Base-by-base conservation (phyloP, 208 protist species). In the Crithidia bombi region DNA sequence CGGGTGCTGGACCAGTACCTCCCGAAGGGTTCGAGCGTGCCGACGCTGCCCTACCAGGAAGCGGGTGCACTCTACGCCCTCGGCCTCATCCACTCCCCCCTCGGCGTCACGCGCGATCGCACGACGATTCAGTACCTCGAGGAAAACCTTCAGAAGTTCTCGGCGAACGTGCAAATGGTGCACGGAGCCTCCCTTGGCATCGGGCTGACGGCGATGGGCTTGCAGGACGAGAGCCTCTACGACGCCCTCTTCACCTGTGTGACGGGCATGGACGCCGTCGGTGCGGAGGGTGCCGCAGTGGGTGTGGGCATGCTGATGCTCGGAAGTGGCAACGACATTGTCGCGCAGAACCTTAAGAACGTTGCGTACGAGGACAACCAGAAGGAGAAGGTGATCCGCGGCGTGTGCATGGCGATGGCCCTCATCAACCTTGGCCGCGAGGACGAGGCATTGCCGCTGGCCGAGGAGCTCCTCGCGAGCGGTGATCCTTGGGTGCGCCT, bases 381-480 rank as follows among this genome's bases (percentile, higher is more conserved):
- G 80, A 99, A 99, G 81, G 99, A 99, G 83, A 99, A 99, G 89
- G 99, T 99, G 52, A 99, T 99, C 66, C 96, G 99, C 33, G 98
- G 98, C 25, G 74, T 98, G 9, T 91, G 92, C 30, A 94, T 99
- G 78, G 98, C 96, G 33, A 76, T 99, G 33, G 96, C 98, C 19
- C 75, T 99, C 11, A 95, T 98, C 55, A 94, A 98, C 81, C 98
- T 99, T 65, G 98, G 98, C 25, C 87, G 93, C 32, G 98, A 99
- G 75, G 95, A 98, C 65, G 89, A 94, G 67, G 97, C 97, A 19
- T 91, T 99, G 49, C 77, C 55, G 2, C 35, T 98, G 4, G 98
- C 98, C n/a, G 91, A 98, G 54, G 86, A 95, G 73, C 80, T 99
- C 15, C 73, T 97, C 10, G 79, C 79, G 11, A 95, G 98, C 78